phyloP scores from a whole-genome alignment of 2,329 filamentous ascomycete genomes.

The Cyphellophora europaea region DNA sequence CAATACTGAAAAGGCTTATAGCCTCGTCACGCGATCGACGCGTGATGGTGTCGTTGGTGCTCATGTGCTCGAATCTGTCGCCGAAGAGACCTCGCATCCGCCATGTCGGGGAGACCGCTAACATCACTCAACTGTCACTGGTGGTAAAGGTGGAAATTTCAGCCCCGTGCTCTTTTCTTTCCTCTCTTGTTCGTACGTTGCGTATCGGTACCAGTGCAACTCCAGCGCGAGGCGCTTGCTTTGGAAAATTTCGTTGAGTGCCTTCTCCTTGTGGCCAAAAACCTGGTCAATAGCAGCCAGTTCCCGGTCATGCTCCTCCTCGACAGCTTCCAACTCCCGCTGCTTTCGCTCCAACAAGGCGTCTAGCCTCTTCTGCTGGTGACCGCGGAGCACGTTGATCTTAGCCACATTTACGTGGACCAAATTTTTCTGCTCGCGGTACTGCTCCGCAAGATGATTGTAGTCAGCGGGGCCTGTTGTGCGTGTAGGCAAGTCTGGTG shows the following conservation, averaged over 20 bases:
- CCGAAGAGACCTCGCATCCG: too few relatives aligned
- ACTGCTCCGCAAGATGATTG: conserved; percentile 34
- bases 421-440: conserved; percentile 33
- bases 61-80: too few relatives aligned
- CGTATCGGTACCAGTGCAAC: conserved; percentile 32
- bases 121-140: too few relatives aligned
- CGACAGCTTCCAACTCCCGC: conserved; percentile 26
- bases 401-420: conserved; percentile 33
- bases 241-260: conserved; percentile 23
- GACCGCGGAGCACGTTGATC: conserved; percentile 37
- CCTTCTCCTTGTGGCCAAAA: conserved; percentile 20
- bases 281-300: conserved; percentile 24
- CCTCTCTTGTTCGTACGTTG: conserved; percentile 29
- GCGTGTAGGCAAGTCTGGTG: conserved; percentile 22
- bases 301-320: conserved; percentile 23
- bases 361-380: conserved; percentile 32
- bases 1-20: too few relatives aligned
- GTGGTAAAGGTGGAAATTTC: conserved; percentile 29
- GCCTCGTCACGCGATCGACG: too few relatives aligned
- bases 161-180: conserved; percentile 27
- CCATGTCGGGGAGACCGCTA: too few relatives aligned
- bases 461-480: conserved; percentile 32
- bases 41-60: too few relatives aligned
- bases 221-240: conserved; percentile 25
- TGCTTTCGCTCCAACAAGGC: conserved; percentile 30